Evolutionary conservation across 129 eudicot genomes (phyloP).

Genomic region (Arctium minus): DNA sequence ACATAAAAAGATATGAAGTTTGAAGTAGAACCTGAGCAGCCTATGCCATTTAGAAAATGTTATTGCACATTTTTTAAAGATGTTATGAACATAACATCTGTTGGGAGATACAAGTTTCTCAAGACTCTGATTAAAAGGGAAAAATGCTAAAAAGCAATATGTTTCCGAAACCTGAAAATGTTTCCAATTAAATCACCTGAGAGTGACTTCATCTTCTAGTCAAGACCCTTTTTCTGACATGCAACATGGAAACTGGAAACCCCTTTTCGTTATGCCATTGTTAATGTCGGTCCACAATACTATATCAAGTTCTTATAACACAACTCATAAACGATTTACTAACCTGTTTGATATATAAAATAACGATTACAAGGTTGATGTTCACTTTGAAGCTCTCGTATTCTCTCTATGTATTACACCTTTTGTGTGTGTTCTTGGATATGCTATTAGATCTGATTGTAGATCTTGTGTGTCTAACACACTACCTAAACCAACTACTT

Average conservation of each 20-base stretch:
- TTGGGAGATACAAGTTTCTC: neutral
- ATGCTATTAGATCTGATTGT: too few species aligned
- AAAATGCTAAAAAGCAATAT: neutral
- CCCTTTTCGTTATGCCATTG: constrained; percentile 8
- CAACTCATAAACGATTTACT: too few species aligned
- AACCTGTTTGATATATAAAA: too few species aligned
- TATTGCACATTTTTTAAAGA: constrained; percentile 9
- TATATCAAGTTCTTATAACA: too few species aligned
- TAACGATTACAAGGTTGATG: too few species aligned
- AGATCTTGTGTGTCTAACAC: too few species aligned
- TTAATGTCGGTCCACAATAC: neutral
- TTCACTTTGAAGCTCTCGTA: too few species aligned
- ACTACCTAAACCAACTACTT: too few species aligned
- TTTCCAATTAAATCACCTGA: constrained; percentile 23
- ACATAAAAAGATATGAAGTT: constrained; percentile 7
- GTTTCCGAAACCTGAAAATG: constrained; percentile 9
- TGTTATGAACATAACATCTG: constrained; percentile 15
- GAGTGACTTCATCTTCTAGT: neutral
- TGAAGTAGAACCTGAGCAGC: neutral
- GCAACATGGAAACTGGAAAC: constrained; percentile 24
- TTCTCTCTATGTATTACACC: too few species aligned
- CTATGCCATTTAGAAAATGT: constrained; percentile 17
- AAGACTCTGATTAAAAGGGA: constrained; percentile 1
- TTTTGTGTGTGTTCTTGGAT: too few species aligned
- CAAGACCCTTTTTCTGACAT: neutral